Base-by-base conservation (phyloP, 345 rosid species). In the Bruguiera sexangula region DNA sequence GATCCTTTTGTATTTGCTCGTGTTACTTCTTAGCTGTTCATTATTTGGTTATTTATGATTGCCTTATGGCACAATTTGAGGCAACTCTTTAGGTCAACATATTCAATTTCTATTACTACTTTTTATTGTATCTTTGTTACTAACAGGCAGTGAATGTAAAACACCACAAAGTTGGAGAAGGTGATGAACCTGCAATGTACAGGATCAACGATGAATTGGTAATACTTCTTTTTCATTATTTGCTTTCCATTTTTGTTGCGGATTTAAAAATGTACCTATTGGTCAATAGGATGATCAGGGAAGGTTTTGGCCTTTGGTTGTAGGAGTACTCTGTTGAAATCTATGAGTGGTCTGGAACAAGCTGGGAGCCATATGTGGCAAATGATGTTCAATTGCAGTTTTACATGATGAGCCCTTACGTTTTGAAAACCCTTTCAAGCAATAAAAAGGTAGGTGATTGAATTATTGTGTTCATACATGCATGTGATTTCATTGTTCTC, bases 401-500 rank as follows among this genome's bases (percentile, higher is more conserved):
- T 64, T 83, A 88, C 83, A 88, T 83, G 88, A 86, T 85, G 89
- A 86, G 89, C 65, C 89, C 89, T 6, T 83, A 82, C 32, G 83
- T 86, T 20, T 76, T 88, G 76, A 83, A 83, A 81, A 85, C 85
- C 36, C 63, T 83, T 46, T 88, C 88, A 62, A 69, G 85, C 50
- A 74, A 85, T 56, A 71, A 73, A 48, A 82, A 85, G 84, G 88
- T 82, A 75, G 15, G 34, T 51, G 24, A 13, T 55, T 31, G 21
- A 22, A 8, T 63, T n/a, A 55, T 20, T 39, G 26, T 31, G 56
- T 37, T 73, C 26, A 0, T 43, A 15, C 3, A 60, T 51, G 19
- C 50, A 53, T 27, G 39, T 60, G 65, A 30, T 19, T 4, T 27
- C 55, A 61, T 18, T 39, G 13, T 39, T 11, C 7, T 55, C 39